Conservation (phyloP, 129 eudicot genomes). For the Artemisia tridentata region DNA sequence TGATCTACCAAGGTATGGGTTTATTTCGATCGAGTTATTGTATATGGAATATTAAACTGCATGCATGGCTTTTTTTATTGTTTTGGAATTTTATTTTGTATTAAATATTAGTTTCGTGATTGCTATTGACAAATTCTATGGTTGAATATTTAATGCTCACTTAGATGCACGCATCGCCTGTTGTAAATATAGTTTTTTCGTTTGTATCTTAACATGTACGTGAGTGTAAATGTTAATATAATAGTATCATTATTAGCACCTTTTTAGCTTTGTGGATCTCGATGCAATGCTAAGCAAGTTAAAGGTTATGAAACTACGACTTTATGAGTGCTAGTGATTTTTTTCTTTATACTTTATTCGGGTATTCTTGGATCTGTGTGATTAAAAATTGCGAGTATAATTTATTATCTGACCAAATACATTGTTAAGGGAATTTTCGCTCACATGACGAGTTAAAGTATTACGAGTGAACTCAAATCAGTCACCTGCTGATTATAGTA, state of each 20-base stretch:
- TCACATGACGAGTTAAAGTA: neutral
- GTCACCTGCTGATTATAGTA: neutral
- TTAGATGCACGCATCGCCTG: constrained; percentile 13
- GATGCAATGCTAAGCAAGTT: constrained; percentile 8
- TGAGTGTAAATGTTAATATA: neutral
- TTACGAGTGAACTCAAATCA: neutral
- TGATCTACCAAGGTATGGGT: constrained; percentile 69
- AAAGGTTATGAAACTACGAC: constrained; percentile 17
- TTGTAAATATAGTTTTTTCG: neutral
- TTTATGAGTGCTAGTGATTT: neutral
- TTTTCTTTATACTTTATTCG: constrained; percentile 6
- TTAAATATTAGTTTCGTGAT: constrained; percentile 25
- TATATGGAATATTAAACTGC: constrained; percentile 25
- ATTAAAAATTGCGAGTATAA: neutral
- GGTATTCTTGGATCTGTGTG: constrained; percentile 6
- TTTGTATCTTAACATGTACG: neutral
- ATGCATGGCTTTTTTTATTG: constrained; percentile 26
- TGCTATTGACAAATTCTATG: constrained; percentile 21
- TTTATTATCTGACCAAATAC: neutral
- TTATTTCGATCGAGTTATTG: constrained; percentile 11
- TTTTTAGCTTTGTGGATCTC: constrained; percentile 29
- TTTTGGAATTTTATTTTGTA: neutral
- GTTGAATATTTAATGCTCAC: constrained; percentile 21
- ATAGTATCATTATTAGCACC: constrained; percentile 16
- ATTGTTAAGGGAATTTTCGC: neutral